Conservation (phyloP, 1,284 basidiomycete species). For the Cutaneotrichosporon sp. region DNA sequence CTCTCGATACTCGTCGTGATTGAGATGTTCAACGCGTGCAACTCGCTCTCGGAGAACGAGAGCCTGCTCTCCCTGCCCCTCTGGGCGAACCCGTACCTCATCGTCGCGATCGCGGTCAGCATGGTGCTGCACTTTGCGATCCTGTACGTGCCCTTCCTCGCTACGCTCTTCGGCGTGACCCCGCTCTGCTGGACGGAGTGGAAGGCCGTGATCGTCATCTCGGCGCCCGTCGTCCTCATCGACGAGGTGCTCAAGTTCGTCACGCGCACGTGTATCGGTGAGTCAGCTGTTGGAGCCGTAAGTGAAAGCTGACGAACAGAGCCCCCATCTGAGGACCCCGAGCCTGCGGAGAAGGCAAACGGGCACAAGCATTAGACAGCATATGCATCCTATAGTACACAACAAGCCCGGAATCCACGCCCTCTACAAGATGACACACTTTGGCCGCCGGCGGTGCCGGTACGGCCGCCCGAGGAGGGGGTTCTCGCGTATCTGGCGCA, state of each 20-base stretch:
- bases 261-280: slow-evolving; percentile 18
- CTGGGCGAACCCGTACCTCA: slow-evolving; percentile 92
- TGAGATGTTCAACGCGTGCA: slow-evolving; percentile 99
- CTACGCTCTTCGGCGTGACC: slow-evolving; percentile 88
- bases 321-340: neutral
- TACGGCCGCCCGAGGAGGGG: slow-evolving; percentile 6
- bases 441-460: slow-evolving; percentile 12
- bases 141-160: slow-evolving; percentile 90
- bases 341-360: slow-evolving; percentile 6
- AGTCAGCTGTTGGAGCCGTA: neutral
- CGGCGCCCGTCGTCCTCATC: slow-evolving; percentile 82
- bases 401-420: neutral
- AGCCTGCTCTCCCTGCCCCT: slow-evolving; percentile 82
- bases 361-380: slow-evolving; percentile 5
- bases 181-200: slow-evolving; percentile 91
- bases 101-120: slow-evolving; percentile 80
- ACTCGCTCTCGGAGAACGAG: slow-evolving; percentile 98
- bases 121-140: slow-evolving; percentile 93
- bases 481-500: slow-evolving; percentile 31
- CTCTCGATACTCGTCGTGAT: slow-evolving; percentile 71
- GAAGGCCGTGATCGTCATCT: slow-evolving; percentile 89
- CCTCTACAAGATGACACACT: slow-evolving; percentile 34
- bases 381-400: neutral
- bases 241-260: slow-evolving; percentile 86
- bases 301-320: slow-evolving; percentile 10